These are phyloP conservation scores for Diversispora eburnea DNA, from an alignment of 192 early-diverging fungal genomes.

Conservation along the genomic window DNA sequence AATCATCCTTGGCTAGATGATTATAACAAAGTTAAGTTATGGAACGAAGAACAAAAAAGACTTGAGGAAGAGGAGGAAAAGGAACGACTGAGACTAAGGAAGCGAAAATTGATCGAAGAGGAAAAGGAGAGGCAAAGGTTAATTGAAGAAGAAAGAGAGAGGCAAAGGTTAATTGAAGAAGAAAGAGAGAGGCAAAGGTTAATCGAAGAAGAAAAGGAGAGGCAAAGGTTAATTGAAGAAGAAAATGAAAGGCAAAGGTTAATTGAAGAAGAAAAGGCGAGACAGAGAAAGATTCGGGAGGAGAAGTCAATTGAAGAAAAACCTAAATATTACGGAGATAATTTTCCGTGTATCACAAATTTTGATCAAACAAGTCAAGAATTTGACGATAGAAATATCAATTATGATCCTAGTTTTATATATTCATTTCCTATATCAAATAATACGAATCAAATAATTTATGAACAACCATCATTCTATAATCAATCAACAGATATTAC, in stretches of 20 bases:
- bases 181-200: background rate
- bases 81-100: background rate
- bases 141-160: background rate
- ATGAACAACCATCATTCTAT: background rate
- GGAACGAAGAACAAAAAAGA: constrained; percentile 2
- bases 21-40: constrained; percentile 25
- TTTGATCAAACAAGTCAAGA: no score
- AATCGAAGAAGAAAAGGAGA: background rate
- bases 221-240: background rate
- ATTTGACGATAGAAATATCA: no score
- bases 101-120: background rate
- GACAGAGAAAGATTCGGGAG: no score
- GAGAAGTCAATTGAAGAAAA: no score
- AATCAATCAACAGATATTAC: background rate
- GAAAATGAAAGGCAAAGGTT: background rate
- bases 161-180: background rate
- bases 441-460: background rate
- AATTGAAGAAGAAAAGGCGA: background rate
- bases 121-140: background rate
- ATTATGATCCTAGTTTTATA: no score
- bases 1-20: constrained; percentile 34
- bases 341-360: no score
- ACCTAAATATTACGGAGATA: no score
- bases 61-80: background rate
- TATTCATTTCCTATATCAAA: background rate